These are phyloP conservation scores for Blastobotrys peoriensis DNA, from an alignment of 805 yeast genomes.

Conservation along the genomic window DNA sequence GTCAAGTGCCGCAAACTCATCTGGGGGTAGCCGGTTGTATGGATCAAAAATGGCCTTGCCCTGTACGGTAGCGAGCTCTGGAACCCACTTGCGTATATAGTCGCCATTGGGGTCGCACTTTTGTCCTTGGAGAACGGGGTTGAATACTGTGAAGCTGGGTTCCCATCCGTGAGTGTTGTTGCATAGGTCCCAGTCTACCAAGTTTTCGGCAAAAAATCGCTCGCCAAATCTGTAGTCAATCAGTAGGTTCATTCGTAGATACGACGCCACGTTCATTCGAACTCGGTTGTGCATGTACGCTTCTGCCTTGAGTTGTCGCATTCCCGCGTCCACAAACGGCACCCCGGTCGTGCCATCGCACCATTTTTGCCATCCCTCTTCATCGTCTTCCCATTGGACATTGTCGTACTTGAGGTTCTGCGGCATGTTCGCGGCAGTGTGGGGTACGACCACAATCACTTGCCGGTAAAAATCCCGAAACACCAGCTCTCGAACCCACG, in stretches of 20 bases:
- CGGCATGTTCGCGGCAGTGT: slow-evolving; percentile 44
- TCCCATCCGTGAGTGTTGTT: slow-evolving; percentile 59
- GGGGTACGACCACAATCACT: slow-evolving; percentile 45
- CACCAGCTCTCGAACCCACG: slow-evolving; percentile 49
- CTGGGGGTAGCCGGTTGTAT: no score
- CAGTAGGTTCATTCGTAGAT: slow-evolving; percentile 43
- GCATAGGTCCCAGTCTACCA: slow-evolving; percentile 48
- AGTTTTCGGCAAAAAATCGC: slow-evolving; percentile 41
- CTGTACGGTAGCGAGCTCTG: slow-evolving; percentile 35
- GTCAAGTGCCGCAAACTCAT: no score
- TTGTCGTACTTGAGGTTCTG: slow-evolving; percentile 39
- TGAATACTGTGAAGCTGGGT: slow-evolving; percentile 52
- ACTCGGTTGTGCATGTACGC: slow-evolving; percentile 51
- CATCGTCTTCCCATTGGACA: slow-evolving; percentile 40
- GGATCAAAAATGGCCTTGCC: slow-evolving; percentile 36
- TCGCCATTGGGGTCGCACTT: slow-evolving; percentile 43
- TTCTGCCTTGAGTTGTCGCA: slow-evolving; percentile 46
- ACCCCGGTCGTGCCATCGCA: slow-evolving; percentile 48
- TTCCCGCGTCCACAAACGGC: slow-evolving; percentile 54
- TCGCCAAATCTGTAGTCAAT: slow-evolving; percentile 55
- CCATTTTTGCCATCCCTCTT: slow-evolving; percentile 42
- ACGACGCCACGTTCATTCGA: slow-evolving; percentile 50
- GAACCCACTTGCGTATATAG: slow-evolving; percentile 46
- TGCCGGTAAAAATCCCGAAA: slow-evolving; percentile 56
- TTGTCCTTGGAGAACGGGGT: slow-evolving; percentile 45